Base-by-base conservation (phyloP, 495 filamentous ascomycete species). In the Trichocladium uniseriatum region DNA sequence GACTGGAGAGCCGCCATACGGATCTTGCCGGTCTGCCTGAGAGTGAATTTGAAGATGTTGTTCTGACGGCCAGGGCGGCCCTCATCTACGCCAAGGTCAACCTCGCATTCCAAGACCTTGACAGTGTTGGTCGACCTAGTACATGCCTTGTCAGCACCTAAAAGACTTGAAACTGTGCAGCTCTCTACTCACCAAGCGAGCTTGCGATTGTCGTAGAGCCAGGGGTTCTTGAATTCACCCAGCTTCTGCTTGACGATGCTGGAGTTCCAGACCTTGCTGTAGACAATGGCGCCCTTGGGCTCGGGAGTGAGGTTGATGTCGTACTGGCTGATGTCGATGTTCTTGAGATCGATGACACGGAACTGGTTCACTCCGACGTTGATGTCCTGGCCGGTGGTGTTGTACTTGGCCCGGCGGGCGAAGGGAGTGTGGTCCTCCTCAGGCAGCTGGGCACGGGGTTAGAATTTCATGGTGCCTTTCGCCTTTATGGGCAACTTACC, bases 201-300 rank as follows among this genome's bases (percentile, higher is more conserved):
- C 61, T 81, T 83, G 55, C 77, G 79, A 9, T 83, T 84, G 68
- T 98, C 91, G 51, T 79, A 88, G 43, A 98, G 75, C 65, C 81
- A 86, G 2, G 66, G 68, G 21, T 65, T 51, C 8, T 64, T 63
- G 31, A 49, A 49, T 1, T 49, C 32, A 5, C 69, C 69, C 10
- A 94, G 62, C 8, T 61, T 61, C 0, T 58, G 44, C 61, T 84
- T 74, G 16, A 88, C 69, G 0, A 64, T 64, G 6, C 76, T 64
- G 9, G 79, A 81, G 13, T 78, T 64, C 89, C 90, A 96, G 34
- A 86, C 70, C 58, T 84, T 85, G 58, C 79, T 80, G 50, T 42
- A 63, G 51, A 86, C 75, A 6, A 87, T 39, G 9, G 54, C 62
- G 14, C 75, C 71, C 59, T 81, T 82, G 39, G 81, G 79, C n/a